These are phyloP conservation scores for Cylindrodendrum hubeiense DNA, from an alignment of 2,329 filamentous ascomycete species.

Conservation along the genomic window DNA sequence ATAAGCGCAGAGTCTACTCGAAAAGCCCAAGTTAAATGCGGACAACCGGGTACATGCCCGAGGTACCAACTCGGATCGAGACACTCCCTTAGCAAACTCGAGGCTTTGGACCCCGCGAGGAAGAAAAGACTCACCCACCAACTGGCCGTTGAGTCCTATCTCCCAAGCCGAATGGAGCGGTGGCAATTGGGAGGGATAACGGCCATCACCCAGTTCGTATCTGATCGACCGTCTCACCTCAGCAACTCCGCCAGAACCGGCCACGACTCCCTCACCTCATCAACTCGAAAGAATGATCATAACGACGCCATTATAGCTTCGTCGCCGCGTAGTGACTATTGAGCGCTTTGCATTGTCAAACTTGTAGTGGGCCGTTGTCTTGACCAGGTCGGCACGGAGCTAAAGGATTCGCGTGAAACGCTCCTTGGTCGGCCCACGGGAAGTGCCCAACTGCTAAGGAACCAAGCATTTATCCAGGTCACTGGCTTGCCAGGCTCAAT, in stretches of 20 bases:
- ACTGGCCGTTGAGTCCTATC: not conserved
- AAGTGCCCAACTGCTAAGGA: not conserved
- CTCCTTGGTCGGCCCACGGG: not conserved
- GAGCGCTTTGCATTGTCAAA: not conserved
- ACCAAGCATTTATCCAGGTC: not conserved
- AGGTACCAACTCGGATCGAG: not conserved
- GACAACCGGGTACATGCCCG: not conserved
- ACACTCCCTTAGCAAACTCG: not conserved
- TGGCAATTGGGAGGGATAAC: not conserved
- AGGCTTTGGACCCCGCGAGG: not conserved
- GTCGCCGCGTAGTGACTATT: not conserved
- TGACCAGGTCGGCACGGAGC: not conserved
- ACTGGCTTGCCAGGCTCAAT: not conserved
- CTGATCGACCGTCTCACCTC: conserved; percentile 23
- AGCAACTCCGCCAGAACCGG: conserved; percentile 3
- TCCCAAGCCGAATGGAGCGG: not conserved
- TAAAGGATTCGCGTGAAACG: not conserved
- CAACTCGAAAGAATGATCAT: not conserved
- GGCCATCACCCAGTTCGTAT: not conserved
- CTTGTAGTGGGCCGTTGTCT: not conserved
- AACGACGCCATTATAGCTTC: not conserved
- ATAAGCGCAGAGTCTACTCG: not conserved
- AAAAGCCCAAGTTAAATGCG: not conserved
- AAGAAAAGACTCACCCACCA: conserved; percentile 7
- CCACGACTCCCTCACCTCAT: not conserved